These are phyloP conservation scores for Bruguiera gymnorhiza DNA, from an alignment of 345 rosid species.

Conservation along the genomic window DNA sequence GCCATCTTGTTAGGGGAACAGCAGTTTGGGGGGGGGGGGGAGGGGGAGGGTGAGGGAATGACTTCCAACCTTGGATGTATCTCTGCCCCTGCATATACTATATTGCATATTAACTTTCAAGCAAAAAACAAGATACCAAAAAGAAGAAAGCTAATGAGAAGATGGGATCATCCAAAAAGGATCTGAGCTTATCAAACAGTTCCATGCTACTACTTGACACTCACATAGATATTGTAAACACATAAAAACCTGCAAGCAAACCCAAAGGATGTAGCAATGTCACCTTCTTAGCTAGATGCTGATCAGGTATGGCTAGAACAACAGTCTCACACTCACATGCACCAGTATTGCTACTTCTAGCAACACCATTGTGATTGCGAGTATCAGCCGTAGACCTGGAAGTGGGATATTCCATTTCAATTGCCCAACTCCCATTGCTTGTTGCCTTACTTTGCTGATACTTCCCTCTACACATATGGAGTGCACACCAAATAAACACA, in stretches of 20 bases:
- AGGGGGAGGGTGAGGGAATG: too few relatives aligned
- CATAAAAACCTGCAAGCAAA: slow-evolving; percentile 1
- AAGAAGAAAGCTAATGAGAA: not conserved
- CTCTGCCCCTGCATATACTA: too few relatives aligned
- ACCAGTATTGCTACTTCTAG: slow-evolving; percentile 42
- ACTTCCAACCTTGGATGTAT: too few relatives aligned
- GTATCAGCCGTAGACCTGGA: slow-evolving; percentile 40
- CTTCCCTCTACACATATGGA: slow-evolving; percentile 28
- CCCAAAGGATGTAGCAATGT: slow-evolving; percentile 17
- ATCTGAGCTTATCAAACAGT: not conserved
- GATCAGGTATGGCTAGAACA: slow-evolving; percentile 34
- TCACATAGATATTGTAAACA: not conserved
- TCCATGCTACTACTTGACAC: not conserved
- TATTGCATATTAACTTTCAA: too few relatives aligned
- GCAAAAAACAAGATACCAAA: not conserved
- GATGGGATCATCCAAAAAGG: not conserved
- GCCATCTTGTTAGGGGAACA: too few relatives aligned
- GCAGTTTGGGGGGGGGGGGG: too few relatives aligned
- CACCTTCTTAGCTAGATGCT: slow-evolving; percentile 45
- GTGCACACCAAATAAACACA: not conserved
- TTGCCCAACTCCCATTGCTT: slow-evolving; percentile 39
- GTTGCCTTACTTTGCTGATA: slow-evolving; percentile 41
- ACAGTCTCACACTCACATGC: slow-evolving; percentile 41
- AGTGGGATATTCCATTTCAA: slow-evolving; percentile 43
- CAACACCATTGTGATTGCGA: slow-evolving; percentile 37